A percentile compares a stretch with the other conserved stretches of the same genome.
Conservation (phyloP, 2,329 filamentous ascomycete species). For the Endoconidiophora polonica region DNA sequence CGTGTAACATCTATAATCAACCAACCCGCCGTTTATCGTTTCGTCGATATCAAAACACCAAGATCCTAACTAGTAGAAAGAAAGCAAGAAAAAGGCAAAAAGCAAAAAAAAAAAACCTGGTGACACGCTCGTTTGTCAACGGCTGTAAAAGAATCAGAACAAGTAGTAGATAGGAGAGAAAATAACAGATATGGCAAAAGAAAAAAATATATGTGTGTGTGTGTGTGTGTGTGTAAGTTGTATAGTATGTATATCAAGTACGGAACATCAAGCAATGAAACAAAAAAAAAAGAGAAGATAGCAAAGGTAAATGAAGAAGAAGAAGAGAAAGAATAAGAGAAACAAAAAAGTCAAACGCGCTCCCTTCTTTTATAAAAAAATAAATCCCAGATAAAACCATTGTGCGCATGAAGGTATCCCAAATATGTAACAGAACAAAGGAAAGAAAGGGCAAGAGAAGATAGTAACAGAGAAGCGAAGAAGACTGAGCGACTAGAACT, state of each 20-base stretch:
- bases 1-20: conserved; percentile 12
- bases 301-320: conserved; percentile 1
- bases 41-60: background rate
- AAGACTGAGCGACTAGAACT: background rate
- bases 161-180: too few relatives aligned
- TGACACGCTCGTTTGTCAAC: background rate
- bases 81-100: background rate
- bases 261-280: background rate
- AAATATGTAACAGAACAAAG: background rate
- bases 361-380: conserved; percentile 6
- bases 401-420: conserved; percentile 13
- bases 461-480: conserved; percentile 1
- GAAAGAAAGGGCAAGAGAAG: conserved; percentile 4
- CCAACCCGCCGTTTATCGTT: background rate
- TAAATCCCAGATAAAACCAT: background rate
- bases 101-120: background rate
- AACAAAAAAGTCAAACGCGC: conserved; percentile 1
- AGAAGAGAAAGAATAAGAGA: conserved; percentile 3
- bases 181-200: background rate
- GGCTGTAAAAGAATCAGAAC: too few relatives aligned
- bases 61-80: background rate
- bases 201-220: background rate
- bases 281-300: background rate
- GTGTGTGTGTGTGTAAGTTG: background rate
- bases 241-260: background rate